Conservation (phyloP, 768 basidiomycete genomes). For the Russula brevipes region DNA sequence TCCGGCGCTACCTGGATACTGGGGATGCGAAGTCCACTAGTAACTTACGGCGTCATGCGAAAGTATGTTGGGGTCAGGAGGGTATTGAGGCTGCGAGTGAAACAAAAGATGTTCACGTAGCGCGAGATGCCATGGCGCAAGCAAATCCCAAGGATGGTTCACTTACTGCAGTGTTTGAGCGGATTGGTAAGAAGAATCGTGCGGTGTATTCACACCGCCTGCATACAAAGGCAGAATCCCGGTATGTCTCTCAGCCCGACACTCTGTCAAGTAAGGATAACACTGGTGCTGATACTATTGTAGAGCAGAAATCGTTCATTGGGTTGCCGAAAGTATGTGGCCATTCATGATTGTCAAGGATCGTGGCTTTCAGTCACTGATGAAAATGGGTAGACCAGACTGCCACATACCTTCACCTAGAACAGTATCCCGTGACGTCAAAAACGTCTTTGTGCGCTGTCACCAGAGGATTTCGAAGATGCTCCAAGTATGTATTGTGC, state of each 20-base stretch:
- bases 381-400: conserved; percentile 33
- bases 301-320: neutral
- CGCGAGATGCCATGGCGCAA: neutral
- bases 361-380: conserved; percentile 30
- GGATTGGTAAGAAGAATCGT: neutral
- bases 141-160: neutral
- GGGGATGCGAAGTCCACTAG: neutral
- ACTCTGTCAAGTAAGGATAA: too few relatives aligned
- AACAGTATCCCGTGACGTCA: conserved; percentile 29
- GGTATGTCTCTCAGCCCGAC: neutral
- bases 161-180: neutral
- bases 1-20: neutral
- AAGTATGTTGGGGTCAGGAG: neutral
- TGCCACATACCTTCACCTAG: too few relatives aligned
- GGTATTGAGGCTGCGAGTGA: neutral
- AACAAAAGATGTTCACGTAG: neutral
- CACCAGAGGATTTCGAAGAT: conserved; percentile 24
- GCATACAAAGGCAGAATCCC: neutral
- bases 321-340: neutral
- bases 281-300: too few relatives aligned
- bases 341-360: conserved; percentile 32
- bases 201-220: neutral
- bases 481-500: conserved; percentile 25
- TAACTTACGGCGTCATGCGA: neutral
- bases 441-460: conserved; percentile 28